A percentile compares a stretch with the other conserved stretches of the same genome.
Evolutionary conservation across 2,329 filamentous ascomycete genomes (phyloP).

Genomic region (Venturia oleaginea): DNA sequence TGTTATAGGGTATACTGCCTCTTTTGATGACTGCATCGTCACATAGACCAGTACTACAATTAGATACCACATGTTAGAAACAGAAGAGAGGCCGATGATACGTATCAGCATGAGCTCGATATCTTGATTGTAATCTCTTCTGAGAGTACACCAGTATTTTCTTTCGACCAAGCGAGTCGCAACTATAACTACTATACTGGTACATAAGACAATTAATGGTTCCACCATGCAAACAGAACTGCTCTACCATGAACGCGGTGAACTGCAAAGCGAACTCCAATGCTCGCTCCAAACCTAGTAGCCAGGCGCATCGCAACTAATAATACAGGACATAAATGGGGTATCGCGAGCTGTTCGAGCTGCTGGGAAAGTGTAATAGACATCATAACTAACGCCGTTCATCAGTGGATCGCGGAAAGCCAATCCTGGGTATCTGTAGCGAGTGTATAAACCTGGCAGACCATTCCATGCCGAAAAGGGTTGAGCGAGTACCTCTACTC

Average conservation of each 20-base stretch:
- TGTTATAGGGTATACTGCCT: neutral
- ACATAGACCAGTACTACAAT: neutral
- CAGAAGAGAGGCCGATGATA: neutral
- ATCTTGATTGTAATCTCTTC: neutral
- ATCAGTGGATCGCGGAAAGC: neutral
- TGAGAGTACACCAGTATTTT: neutral
- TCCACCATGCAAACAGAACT: neutral
- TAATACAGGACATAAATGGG: conserved; percentile 8
- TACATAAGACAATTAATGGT: neutral
- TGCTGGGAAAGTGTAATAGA: neutral
- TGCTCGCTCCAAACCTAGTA: neutral
- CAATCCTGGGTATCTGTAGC: conserved; percentile 18
- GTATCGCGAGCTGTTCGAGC: conserved; percentile 7
- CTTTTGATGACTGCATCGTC: neutral
- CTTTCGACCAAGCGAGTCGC: neutral
- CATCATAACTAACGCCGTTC: conserved; percentile 7
- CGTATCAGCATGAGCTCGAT: neutral
- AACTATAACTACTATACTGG: neutral
- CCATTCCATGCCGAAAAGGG: neutral
- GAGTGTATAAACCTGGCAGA: conserved; percentile 16
- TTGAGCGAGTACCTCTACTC: neutral
- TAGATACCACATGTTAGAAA: neutral
- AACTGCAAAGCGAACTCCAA: neutral
- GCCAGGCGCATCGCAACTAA: neutral
- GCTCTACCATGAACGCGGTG: neutral